phyloP scores from a whole-genome alignment of 2,329 filamentous ascomycete genomes.

The Scedosporium apiospermum region DNA sequence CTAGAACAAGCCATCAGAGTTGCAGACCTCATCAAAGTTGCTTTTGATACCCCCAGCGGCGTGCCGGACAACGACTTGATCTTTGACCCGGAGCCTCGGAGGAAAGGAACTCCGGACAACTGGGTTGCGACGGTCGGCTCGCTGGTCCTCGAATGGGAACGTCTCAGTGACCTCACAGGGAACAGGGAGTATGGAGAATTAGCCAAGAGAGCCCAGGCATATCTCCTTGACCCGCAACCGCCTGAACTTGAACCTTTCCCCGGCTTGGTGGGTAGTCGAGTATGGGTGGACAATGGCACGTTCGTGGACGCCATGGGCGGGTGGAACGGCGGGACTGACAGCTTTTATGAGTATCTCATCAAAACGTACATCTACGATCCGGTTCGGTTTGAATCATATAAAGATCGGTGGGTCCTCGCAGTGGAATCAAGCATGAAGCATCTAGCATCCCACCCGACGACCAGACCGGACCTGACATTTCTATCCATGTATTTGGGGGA shows the following conservation, averaged over 20 bases:
- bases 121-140: conserved; percentile 70
- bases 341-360: conserved; percentile 82
- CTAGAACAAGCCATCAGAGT: conserved; percentile 59
- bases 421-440: conserved; percentile 67
- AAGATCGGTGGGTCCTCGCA: conserved; percentile 65
- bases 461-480: conserved; percentile 64
- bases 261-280: conserved; percentile 60
- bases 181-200: conserved; percentile 57
- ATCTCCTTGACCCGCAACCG: conserved; percentile 59
- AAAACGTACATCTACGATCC: conserved; percentile 84
- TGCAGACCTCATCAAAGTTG: conserved; percentile 64
- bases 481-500: conserved; percentile 46
- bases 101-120: conserved; percentile 47
- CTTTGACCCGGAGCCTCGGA: conserved; percentile 41
- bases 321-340: conserved; percentile 70
- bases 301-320: conserved; percentile 61
- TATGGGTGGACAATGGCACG: conserved; percentile 54
- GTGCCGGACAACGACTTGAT: conserved; percentile 62
- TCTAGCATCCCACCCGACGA: conserved; percentile 57
- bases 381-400: conserved; percentile 51
- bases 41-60: conserved; percentile 68
- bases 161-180: conserved; percentile 64
- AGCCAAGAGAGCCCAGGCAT: conserved; percentile 56
- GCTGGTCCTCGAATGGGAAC: conserved; percentile 76
- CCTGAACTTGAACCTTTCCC: conserved; percentile 58